Percentiles rank a stretch among this genome's conserved stretches.
phyloP scores from a whole-genome alignment of 106 monocot genomes.

The Chionographis japonica region DNA sequence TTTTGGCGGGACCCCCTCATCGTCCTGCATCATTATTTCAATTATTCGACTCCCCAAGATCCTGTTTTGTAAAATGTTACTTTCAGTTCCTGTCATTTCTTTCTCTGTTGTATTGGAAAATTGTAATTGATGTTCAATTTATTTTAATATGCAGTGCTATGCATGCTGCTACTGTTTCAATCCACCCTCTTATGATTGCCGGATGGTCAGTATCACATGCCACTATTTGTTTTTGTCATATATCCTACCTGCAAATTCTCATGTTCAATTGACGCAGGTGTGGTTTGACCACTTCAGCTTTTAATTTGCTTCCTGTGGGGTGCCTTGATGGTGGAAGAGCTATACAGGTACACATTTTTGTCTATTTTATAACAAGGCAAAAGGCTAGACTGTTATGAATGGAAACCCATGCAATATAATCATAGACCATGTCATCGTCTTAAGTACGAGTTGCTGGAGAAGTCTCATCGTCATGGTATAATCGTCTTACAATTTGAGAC shows the following conservation, averaged over 20 bases:
- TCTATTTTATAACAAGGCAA: not conserved
- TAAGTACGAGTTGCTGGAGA: too few relatives aligned
- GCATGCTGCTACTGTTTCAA: constrained; percentile 90
- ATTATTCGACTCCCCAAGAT: not conserved
- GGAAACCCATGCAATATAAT: too few relatives aligned
- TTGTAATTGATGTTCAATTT: constrained; percentile 9
- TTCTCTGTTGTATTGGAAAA: constrained; percentile 10
- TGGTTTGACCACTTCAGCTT: constrained; percentile 93
- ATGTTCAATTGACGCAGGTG: constrained; percentile 53
- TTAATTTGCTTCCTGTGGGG: constrained; percentile 99
- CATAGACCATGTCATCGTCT: too few relatives aligned
- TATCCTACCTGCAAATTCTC: not conserved
- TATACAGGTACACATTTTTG: constrained; percentile 49
- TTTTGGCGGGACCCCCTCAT: not conserved
- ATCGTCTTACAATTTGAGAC: too few relatives aligned
- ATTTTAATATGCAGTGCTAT: constrained; percentile 70
- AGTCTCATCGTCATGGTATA: too few relatives aligned
- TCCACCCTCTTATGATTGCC: constrained; percentile 92
- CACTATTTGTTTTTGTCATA: not conserved
- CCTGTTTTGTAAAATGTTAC: not conserved
- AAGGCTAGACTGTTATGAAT: too few relatives aligned
- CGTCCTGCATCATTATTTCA: not conserved
- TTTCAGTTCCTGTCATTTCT: not conserved
- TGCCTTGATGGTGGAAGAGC: constrained; percentile 99
- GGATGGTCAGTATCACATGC: constrained; percentile 61